These are phyloP conservation scores for Arbutus unedo DNA, from an alignment of 148 eudicot genomes.

Conservation along the genomic window DNA sequence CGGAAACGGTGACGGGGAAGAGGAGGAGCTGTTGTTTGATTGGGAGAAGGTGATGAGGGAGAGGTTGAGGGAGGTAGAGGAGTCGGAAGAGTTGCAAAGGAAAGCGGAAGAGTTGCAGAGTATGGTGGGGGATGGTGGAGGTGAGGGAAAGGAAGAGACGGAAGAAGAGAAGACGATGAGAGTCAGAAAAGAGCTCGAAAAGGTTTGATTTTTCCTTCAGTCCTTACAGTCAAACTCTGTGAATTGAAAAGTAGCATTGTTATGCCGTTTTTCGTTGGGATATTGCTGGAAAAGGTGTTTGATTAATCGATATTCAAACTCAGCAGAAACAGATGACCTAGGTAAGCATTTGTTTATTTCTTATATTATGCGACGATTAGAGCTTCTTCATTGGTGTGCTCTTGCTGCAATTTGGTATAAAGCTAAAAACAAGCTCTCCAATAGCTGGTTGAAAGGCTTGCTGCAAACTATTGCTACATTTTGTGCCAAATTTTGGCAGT, in stretches of 20 bases:
- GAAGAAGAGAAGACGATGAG: slow-evolving; percentile 84
- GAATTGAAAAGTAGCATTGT: not conserved
- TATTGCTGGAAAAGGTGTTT: not conserved
- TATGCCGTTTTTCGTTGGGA: not conserved
- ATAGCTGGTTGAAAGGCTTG: not conserved
- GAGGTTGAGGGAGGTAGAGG: slow-evolving; percentile 77
- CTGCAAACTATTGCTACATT: not conserved
- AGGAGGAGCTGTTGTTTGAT: slow-evolving; percentile 39
- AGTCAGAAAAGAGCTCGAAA: slow-evolving; percentile 82
- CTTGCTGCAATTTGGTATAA: not conserved
- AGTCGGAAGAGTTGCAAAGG: slow-evolving; percentile 79
- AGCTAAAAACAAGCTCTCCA: not conserved
- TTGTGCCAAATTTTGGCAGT: not conserved
- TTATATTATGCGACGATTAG: not conserved
- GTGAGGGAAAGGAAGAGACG: slow-evolving; percentile 42
- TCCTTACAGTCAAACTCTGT: not conserved
- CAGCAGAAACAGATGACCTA: not conserved
- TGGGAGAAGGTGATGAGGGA: slow-evolving; percentile 88
- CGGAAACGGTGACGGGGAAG: not conserved
- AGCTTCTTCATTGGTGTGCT: not conserved
- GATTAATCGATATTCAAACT: not conserved
- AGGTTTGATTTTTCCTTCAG: slow-evolving; percentile 36
- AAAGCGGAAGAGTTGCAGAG: slow-evolving; percentile 75
- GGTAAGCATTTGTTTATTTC: not conserved
- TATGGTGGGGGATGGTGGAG: slow-evolving; percentile 33